These are phyloP conservation scores for Pichia sp. DNA, from an alignment of 1,139 yeast species.

Conservation along the genomic window DNA sequence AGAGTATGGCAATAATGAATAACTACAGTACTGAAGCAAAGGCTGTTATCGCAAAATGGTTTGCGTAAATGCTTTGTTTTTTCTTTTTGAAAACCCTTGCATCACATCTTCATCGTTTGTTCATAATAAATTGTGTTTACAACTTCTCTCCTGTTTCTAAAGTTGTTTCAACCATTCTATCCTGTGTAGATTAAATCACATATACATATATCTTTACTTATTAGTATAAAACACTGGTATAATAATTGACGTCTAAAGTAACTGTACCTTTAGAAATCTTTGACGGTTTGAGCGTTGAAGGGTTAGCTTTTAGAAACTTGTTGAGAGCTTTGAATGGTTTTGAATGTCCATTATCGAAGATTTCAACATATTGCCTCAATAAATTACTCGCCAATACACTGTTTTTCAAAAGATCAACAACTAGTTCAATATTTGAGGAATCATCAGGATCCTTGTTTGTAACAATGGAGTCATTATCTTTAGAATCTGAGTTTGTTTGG, in stretches of 20 bases:
- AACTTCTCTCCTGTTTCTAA: no score
- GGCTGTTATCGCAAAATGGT: conserved; percentile 56
- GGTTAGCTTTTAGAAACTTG: conserved; percentile 23
- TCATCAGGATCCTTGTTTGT: neutral
- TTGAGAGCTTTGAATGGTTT: conserved; percentile 22
- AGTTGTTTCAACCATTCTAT: no score
- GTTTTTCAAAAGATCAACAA: conserved; percentile 20
- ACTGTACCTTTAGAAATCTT: conserved; percentile 24
- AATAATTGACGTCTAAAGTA: conserved; percentile 18
- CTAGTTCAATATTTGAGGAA: conserved; percentile 16
- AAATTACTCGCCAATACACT: conserved; percentile 27
- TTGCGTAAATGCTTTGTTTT: conserved; percentile 33
- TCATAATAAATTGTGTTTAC: no score
- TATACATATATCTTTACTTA: no score
- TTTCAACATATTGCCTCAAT: conserved; percentile 26
- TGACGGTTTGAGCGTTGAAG: conserved; percentile 28
- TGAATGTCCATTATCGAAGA: conserved; percentile 27
- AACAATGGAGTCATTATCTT: conserved; percentile 13
- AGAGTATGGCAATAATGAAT: conserved; percentile 58
- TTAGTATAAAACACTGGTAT: conserved; percentile 2
- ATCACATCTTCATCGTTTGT: no score
- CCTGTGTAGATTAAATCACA: no score
- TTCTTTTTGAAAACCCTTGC: no score
- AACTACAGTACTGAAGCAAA: conserved; percentile 58
- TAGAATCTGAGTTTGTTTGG: conserved; percentile 6